phyloP scores from a whole-genome alignment of 495 filamentous ascomycete species.

The Friedmanniomyces simplex region DNA sequence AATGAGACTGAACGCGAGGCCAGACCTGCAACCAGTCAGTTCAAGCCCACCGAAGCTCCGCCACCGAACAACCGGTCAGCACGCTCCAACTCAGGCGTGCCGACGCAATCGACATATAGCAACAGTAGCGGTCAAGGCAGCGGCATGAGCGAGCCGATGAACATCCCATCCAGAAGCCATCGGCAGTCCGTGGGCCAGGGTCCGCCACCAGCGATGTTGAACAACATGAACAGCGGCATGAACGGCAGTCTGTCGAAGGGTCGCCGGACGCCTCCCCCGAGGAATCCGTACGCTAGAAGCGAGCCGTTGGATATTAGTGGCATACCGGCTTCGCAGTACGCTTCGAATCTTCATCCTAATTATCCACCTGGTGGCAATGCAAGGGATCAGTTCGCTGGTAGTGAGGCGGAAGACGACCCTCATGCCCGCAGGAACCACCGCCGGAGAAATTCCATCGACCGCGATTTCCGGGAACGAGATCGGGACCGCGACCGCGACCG shows the following conservation, averaged over 20 bases:
- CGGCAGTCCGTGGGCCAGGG: conserved; percentile 5
- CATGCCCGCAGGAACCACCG: not conserved
- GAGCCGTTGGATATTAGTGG: conserved; percentile 6
- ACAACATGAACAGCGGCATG: conserved; percentile 2
- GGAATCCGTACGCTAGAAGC: conserved; percentile 6
- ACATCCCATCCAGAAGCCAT: conserved; percentile 11
- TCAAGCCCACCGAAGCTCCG: not conserved
- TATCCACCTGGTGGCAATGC: not conserved
- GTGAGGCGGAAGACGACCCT: conserved; percentile 2
- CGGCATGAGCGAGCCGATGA: conserved; percentile 4
- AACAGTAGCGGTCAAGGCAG: not conserved
- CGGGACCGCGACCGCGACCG: not conserved
- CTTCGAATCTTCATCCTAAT: conserved; percentile 5
- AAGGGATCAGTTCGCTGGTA: not conserved
- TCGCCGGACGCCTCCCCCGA: conserved; percentile 8
- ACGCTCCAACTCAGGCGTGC: not conserved
- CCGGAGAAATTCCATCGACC: not conserved
- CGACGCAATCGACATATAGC: not conserved
- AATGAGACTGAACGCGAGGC: conserved; percentile 24
- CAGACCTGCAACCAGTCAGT: not conserved
- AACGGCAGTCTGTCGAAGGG: conserved; percentile 1
- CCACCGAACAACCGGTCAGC: not conserved
- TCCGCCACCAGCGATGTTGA: conserved; percentile 12
- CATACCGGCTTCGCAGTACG: conserved; percentile 4
- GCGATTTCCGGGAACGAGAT: not conserved